phyloP scores from a whole-genome alignment of 345 rosid species.

The Psidium guajava region DNA sequence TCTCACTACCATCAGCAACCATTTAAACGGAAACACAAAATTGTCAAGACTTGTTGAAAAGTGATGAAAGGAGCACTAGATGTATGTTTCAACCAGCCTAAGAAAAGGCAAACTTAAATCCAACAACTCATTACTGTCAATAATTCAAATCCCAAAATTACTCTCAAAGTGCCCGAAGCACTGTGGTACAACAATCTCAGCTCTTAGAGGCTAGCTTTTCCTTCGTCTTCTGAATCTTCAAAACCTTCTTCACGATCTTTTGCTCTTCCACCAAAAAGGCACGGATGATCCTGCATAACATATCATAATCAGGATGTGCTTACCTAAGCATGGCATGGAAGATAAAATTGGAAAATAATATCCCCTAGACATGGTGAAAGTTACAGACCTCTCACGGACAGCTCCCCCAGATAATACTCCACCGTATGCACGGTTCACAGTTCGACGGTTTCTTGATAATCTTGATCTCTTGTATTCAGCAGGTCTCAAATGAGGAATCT shows the following conservation, averaged over 20 bases:
- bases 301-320: background rate
- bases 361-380: background rate
- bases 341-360: background rate
- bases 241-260: slow-evolving; percentile 5
- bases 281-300: background rate
- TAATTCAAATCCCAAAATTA: background rate
- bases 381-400: background rate
- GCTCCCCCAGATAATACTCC: background rate
- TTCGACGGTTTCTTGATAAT: background rate
- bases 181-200: background rate
- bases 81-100: background rate
- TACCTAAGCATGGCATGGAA: background rate
- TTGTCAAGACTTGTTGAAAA: background rate
- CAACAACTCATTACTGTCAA: background rate
- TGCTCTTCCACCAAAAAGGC: slow-evolving; percentile 6
- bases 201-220: slow-evolving; percentile 1
- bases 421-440: background rate
- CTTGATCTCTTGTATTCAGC: background rate
- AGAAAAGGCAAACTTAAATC: background rate
- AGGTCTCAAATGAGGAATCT: background rate
- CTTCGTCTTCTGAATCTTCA: slow-evolving; percentile 1
- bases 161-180: background rate
- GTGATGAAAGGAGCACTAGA: background rate
- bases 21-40: background rate
- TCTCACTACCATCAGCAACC: background rate